A percentile compares a stretch with the other conserved stretches of the same genome.
Evolutionary conservation across 2,329 filamentous ascomycete genomes (phyloP).

Genomic region (Fusarium tricinctum): DNA sequence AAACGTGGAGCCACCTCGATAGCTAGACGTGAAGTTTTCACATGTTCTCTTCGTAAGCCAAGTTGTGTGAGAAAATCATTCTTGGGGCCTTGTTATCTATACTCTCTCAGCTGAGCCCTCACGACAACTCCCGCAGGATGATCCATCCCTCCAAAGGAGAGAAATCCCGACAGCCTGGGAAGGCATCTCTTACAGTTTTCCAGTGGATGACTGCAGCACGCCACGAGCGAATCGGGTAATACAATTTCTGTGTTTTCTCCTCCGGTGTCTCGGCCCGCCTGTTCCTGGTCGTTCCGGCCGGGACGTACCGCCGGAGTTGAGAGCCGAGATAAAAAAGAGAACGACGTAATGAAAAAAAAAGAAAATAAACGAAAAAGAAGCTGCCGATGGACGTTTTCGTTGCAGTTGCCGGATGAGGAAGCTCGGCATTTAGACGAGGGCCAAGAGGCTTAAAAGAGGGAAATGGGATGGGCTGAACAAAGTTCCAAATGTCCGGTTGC

Average conservation of each 20-base stretch:
- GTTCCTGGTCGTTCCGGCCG: constrained; percentile 32
- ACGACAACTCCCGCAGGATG: neutral
- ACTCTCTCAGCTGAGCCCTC: constrained; percentile 10
- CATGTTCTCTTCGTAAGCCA: neutral
- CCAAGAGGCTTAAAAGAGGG: constrained; percentile 13
- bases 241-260: neutral
- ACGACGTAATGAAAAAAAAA: no score
- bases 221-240: constrained; percentile 5
- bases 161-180: constrained; percentile 35
- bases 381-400: constrained; percentile 17
- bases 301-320: constrained; percentile 39
- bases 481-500: constrained; percentile 7
- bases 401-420: constrained; percentile 25
- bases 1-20: neutral
- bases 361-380: neutral
- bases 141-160: neutral
- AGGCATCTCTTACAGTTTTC: neutral
- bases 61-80: neutral
- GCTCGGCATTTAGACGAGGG: constrained; percentile 20
- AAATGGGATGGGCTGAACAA: neutral
- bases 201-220: no score
- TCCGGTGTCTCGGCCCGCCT: constrained; percentile 43
- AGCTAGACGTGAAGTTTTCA: neutral
- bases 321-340: constrained; percentile 28
- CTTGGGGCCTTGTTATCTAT: constrained; percentile 12